Evolutionary conservation across 805 yeast genomes (phyloP).

Genomic region (Pichia thaimueangensis): DNA sequence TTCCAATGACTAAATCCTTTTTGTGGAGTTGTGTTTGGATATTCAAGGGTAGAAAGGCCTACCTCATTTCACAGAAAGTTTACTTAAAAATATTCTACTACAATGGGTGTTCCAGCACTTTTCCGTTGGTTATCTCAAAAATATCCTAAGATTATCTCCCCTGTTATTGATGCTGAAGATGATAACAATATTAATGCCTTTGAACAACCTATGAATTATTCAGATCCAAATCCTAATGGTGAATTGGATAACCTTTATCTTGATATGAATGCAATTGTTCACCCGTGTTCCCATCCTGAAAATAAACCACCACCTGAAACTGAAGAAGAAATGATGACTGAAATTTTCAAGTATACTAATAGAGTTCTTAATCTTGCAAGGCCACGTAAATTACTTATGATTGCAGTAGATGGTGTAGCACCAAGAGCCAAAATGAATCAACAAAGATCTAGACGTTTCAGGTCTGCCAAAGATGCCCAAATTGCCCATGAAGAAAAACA

Average conservation of each 20-base stretch:
- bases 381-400: slow-evolving; percentile 86
- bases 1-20: too few species aligned
- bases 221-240: slow-evolving; percentile 86
- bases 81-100: too few species aligned
- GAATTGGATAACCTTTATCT: slow-evolving; percentile 89
- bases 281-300: slow-evolving; percentile 98
- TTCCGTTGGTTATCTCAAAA: slow-evolving; percentile 92
- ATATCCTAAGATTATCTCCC: slow-evolving; percentile 90
- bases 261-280: slow-evolving; percentile 99
- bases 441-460: slow-evolving; percentile 87
- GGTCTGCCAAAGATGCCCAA: slow-evolving; percentile 86
- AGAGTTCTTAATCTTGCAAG: slow-evolving; percentile 89
- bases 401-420: slow-evolving; percentile 98
- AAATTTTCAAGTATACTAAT: slow-evolving; percentile 87
- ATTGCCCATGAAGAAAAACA: slow-evolving; percentile 68
- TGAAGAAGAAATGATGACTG: slow-evolving; percentile 95
- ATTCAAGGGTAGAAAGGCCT: too few species aligned
- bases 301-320: slow-evolving; percentile 93
- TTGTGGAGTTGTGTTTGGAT: too few species aligned
- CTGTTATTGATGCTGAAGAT: slow-evolving; percentile 77
- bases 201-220: slow-evolving; percentile 57
- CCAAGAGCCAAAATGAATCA: slow-evolving; percentile 98
- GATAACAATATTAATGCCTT: slow-evolving; percentile 53
- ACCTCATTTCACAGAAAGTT: too few species aligned
- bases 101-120: slow-evolving; percentile 95